Base-by-base conservation (phyloP, 164 flowering plant genomes). In the Litsea cubeba region DNA sequence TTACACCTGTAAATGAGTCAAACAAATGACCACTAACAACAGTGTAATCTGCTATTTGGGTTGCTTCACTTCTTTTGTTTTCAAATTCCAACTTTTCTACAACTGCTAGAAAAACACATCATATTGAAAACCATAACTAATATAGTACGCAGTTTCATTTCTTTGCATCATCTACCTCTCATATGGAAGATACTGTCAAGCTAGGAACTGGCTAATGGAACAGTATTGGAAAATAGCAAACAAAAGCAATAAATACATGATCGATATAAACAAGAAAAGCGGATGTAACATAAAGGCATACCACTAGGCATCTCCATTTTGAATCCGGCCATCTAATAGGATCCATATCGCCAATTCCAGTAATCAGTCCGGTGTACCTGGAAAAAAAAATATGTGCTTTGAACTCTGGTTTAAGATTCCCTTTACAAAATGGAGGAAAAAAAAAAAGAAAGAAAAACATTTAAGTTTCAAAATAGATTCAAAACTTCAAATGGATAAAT, bases 221-320 rank as follows among this genome's bases (percentile, higher is more conserved):
- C 46, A 7, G 46, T 40, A 40, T 40, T 8, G 46, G 46, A 40
- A 11, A 40, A 8, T 40, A 40, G 8, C 46, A 40, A 40, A 40
- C 10, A 40, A 40, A 40, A 40, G 46, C 46, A 40, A 40, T 40
- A 40, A 40, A 40, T 5, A 40, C 46, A 40, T 7, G 2, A 7
- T 40, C 11, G 11, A 54, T 54, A 18, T 54, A 54, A 20, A 4
- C 17, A 54, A 54, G 60, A 54, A 14, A 14, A 54, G 60, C 18
- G 0, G 18, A 54, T 14, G 12, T 3, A 15, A 54, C n/a, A 54
- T 54, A 54, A 23, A 25, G 66, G 63, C 91, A 51, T 87, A 96
- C 99, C 90, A 85, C 50, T 49, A 94, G 81, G 78, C 97, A 90
- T 83, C 87, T 87, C 99, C 98, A 93, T 76, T 88, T 91, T 54